Conservation (phyloP, 2,329 filamentous ascomycete species). For the Aspergillus caelatus region DNA sequence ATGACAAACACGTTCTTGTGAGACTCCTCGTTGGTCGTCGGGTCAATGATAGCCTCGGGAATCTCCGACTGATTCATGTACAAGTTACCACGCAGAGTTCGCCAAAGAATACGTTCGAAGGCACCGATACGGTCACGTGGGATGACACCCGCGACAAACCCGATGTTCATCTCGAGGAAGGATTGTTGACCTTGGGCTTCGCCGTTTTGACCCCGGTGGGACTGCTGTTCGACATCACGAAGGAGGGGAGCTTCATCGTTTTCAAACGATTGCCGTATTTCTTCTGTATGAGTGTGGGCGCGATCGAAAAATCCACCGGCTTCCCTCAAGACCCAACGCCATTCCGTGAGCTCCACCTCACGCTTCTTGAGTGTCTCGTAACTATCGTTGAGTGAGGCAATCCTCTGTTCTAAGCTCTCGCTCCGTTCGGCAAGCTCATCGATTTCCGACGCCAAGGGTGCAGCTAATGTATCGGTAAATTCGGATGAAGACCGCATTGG, state of each 20-base stretch:
- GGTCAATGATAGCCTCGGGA: slow-evolving; percentile 87
- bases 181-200: slow-evolving; percentile 72
- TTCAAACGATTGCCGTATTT: slow-evolving; percentile 84
- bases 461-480: slow-evolving; percentile 81
- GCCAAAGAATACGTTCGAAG: slow-evolving; percentile 97
- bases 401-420: slow-evolving; percentile 87
- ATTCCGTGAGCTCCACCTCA: slow-evolving; percentile 94
- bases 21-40: slow-evolving; percentile 85
- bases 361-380: slow-evolving; percentile 98
- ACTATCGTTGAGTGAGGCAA: slow-evolving; percentile 92
- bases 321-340: slow-evolving; percentile 96
- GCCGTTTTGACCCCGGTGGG: slow-evolving; percentile 60
- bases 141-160: slow-evolving; percentile 96
- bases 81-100: slow-evolving; percentile 92
- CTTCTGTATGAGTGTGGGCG: slow-evolving; percentile 93
- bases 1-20: slow-evolving; percentile 99
- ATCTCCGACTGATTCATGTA: slow-evolving; percentile 99
- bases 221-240: slow-evolving; percentile 86
- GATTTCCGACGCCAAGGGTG: slow-evolving; percentile 90
- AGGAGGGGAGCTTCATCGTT: slow-evolving; percentile 92
- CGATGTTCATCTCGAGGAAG: slow-evolving; percentile 98
- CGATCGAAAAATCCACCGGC: slow-evolving; percentile 97
- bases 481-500: slow-evolving; percentile 87
- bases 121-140: slow-evolving; percentile 87
- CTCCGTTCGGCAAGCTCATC: slow-evolving; percentile 92